Conservation (phyloP, 805 yeast species). For the Metschnikowia reukaufii region DNA sequence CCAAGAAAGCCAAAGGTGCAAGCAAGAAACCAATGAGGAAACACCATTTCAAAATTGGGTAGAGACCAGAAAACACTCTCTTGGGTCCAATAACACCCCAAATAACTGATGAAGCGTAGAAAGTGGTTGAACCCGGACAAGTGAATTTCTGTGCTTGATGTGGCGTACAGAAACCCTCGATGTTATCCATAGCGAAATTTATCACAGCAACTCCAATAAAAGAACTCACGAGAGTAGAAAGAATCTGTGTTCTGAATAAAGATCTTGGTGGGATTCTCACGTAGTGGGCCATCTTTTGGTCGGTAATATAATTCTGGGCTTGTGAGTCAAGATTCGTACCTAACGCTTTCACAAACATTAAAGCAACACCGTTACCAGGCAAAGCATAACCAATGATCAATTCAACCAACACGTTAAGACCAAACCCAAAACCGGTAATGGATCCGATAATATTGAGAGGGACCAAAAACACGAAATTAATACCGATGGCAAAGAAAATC, state of each 20-base stretch:
- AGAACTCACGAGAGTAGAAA: constrained; percentile 40
- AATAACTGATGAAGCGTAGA: constrained; percentile 43
- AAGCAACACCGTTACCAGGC: constrained; percentile 49
- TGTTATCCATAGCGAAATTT: constrained; percentile 41
- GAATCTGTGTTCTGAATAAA: constrained; percentile 42
- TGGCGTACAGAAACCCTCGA: constrained; percentile 34
- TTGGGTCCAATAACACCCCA: constrained; percentile 44
- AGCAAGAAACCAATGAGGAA: constrained; percentile 40
- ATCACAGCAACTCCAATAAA: constrained; percentile 40
- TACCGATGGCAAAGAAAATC: constrained; percentile 36
- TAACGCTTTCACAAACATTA: constrained; percentile 47
- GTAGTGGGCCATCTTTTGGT: constrained; percentile 45
- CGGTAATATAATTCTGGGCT: constrained; percentile 48
- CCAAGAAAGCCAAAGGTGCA: constrained; percentile 34
- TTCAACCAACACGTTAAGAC: constrained; percentile 43
- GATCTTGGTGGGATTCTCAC: constrained; percentile 42
- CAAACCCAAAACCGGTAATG: constrained; percentile 36
- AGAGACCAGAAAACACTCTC: constrained; percentile 15
- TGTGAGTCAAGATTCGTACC: constrained; percentile 49
- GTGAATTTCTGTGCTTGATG: constrained; percentile 31
- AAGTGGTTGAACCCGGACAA: constrained; percentile 41
- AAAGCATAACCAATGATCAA: constrained; percentile 43
- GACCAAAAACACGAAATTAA: constrained; percentile 38
- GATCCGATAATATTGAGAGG: constrained; percentile 40
- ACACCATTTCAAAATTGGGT: constrained; percentile 28